Percentiles rank a stretch among this genome's conserved stretches.
phyloP scores from a whole-genome alignment of 495 filamentous ascomycete species.

The Entonaema liquescens region DNA sequence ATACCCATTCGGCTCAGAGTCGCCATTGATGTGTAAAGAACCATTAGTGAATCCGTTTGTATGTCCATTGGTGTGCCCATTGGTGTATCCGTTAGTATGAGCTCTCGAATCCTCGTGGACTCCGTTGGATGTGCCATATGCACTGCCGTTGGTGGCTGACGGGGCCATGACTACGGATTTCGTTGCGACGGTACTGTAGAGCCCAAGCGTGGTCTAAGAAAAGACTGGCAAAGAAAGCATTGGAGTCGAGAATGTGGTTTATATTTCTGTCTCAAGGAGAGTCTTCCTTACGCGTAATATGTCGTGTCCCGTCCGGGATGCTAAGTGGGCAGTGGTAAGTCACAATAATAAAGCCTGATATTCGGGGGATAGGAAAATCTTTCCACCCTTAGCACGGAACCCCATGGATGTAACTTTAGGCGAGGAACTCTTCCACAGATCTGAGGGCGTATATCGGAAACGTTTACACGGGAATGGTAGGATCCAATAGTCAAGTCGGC shows the following conservation, averaged over 20 bases:
- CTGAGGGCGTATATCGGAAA: slow-evolving; percentile 43
- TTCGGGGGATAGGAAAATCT: slow-evolving; percentile 45
- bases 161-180: slow-evolving; percentile 52
- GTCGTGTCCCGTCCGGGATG: slow-evolving; percentile 11
- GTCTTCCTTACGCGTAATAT: slow-evolving; percentile 36
- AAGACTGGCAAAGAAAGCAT: slow-evolving; percentile 25
- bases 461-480: slow-evolving; percentile 32
- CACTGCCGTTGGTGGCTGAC: slow-evolving; percentile 53
- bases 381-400: slow-evolving; percentile 48
- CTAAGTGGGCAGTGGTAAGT: slow-evolving; percentile 16
- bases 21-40: slow-evolving; percentile 18
- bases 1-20: slow-evolving; percentile 27
- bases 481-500: slow-evolving; percentile 35
- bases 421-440: slow-evolving; percentile 30
- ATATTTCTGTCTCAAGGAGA: slow-evolving; percentile 33
- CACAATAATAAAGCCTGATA: slow-evolving; percentile 39
- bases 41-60: slow-evolving; percentile 26
- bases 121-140: slow-evolving; percentile 46
- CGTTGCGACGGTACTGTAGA: slow-evolving; percentile 42
- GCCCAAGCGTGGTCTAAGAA: slow-evolving; percentile 30
- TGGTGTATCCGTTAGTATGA: slow-evolving; percentile 48
- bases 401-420: slow-evolving; percentile 42
- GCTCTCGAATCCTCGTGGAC: slow-evolving; percentile 39
- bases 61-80: slow-evolving; percentile 30
- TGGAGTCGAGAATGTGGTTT: slow-evolving; percentile 39